Percentiles rank a stretch among this genome's conserved stretches.
Evolutionary conservation across 768 basidiomycete genomes (phyloP).

Genomic region (Leccinum arenicola): DNA sequence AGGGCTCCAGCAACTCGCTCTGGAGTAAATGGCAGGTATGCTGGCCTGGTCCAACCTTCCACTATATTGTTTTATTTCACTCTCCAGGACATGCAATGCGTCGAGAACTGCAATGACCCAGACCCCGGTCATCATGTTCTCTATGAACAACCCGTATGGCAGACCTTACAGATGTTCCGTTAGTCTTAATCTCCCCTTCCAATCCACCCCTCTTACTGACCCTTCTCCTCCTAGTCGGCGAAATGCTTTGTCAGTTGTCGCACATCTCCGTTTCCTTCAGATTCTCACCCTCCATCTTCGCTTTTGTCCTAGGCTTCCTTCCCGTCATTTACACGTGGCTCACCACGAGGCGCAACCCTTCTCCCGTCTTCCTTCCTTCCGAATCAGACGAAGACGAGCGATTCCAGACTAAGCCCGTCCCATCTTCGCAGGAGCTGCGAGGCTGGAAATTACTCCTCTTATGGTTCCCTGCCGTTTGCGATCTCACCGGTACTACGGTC

Average conservation of each 20-base stretch:
- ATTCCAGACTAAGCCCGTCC: slow-evolving; percentile 31
- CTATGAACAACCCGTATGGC: slow-evolving; percentile 95
- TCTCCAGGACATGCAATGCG: slow-evolving; percentile 92
- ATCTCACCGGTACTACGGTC: slow-evolving; percentile 89
- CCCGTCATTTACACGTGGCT: slow-evolving; percentile 76
- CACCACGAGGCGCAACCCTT: slow-evolving; percentile 41
- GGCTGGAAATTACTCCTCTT: slow-evolving; percentile 75
- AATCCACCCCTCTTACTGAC: slow-evolving; percentile 28
- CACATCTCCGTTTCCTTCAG: slow-evolving; percentile 13
- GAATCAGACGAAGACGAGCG: slow-evolving; percentile 46
- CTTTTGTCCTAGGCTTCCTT: slow-evolving; percentile 63
- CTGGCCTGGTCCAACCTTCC: not conserved
- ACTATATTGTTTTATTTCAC: slow-evolving; percentile 1
- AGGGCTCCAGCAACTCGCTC: slow-evolving; percentile 80
- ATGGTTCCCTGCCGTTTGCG: slow-evolving; percentile 87
- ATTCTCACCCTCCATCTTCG: slow-evolving; percentile 15
- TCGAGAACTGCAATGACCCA: slow-evolving; percentile 80
- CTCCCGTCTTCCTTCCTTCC: slow-evolving; percentile 53
- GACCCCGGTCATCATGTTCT: slow-evolving; percentile 61
- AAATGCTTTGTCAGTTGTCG: slow-evolving; percentile 78
- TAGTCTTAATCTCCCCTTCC: slow-evolving; percentile 33
- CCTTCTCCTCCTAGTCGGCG: slow-evolving; percentile 64
- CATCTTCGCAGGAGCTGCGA: slow-evolving; percentile 43
- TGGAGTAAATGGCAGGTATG: slow-evolving; percentile 82
- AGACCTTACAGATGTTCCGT: slow-evolving; percentile 89